These are phyloP conservation scores for Sanghuangporus sanghuang DNA, from an alignment of 1,284 basidiomycete genomes.

Conservation along the genomic window DNA sequence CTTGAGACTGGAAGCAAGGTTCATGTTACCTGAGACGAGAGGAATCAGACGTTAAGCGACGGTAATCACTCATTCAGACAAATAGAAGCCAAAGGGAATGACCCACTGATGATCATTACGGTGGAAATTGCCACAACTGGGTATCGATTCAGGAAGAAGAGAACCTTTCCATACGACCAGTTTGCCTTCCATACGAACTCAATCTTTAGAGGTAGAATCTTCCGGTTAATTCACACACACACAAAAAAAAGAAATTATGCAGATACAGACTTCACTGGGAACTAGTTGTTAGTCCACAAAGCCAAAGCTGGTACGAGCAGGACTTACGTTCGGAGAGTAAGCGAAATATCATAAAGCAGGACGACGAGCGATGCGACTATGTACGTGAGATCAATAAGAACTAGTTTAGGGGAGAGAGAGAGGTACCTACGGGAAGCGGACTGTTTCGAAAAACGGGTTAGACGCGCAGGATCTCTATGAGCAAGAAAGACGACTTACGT, in stretches of 20 bases:
- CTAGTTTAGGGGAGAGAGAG: not conserved
- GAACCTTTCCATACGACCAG: slow-evolving; percentile 10
- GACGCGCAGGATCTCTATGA: not conserved
- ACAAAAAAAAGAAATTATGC: not conserved
- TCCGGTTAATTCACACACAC: not conserved
- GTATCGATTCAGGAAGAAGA: slow-evolving; percentile 13
- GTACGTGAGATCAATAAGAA: not conserved
- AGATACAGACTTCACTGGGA: slow-evolving; percentile 3
- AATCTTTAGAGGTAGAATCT: not conserved
- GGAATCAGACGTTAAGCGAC: not conserved
- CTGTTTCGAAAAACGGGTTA: not conserved
- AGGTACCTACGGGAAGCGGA: not conserved
- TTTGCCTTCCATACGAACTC: slow-evolving; percentile 12
- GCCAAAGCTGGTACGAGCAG: not conserved
- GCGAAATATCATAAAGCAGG: slow-evolving; percentile 7
- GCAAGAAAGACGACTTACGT: not conserved
- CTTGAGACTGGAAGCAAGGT: not conserved
- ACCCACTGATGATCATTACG: slow-evolving; percentile 1
- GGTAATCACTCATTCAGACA: not conserved
- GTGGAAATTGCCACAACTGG: slow-evolving; percentile 2
- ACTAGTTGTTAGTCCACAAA: not conserved
- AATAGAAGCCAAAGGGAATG: not conserved
- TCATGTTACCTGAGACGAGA: not conserved
- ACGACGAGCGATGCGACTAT: slow-evolving; percentile 7
- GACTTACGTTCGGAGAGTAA: slow-evolving; percentile 11